phyloP scores from a whole-genome alignment of 805 yeast species.

The Candida pseudofarinosa region DNA sequence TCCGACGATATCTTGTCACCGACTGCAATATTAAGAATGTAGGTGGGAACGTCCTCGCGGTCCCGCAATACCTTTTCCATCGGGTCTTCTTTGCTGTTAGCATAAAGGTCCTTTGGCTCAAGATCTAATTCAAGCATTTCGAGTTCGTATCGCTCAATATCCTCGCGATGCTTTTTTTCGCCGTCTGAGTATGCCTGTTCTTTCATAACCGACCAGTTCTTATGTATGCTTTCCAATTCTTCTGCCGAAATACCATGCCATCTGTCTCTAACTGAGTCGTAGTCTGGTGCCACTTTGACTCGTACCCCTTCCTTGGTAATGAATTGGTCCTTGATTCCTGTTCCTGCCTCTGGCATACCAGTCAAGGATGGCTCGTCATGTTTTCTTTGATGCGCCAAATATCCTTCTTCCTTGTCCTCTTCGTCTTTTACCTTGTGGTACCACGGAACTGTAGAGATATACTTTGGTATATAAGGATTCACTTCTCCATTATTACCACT shows the following conservation, averaged over 20 bases:
- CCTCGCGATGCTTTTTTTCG: slow-evolving; percentile 10
- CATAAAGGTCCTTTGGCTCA: slow-evolving; percentile 19
- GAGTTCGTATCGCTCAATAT: slow-evolving; percentile 38
- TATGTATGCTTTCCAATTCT: slow-evolving; percentile 53
- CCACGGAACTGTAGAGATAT: slow-evolving; percentile 38
- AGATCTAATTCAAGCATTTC: slow-evolving; percentile 36
- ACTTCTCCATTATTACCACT: slow-evolving; percentile 7
- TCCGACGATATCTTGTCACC: slow-evolving; percentile 43
- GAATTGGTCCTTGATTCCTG: slow-evolving; percentile 51
- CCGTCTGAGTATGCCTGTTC: slow-evolving; percentile 4
- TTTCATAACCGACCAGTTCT: slow-evolving; percentile 31
- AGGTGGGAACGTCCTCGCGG: slow-evolving; percentile 70
- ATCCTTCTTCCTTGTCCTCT: slow-evolving; percentile 29
- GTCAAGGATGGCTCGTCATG: slow-evolving; percentile 37
- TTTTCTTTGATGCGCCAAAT: slow-evolving; percentile 50
- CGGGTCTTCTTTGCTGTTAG: slow-evolving; percentile 26
- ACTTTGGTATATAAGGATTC: slow-evolving; percentile 37
- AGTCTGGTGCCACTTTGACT: slow-evolving; percentile 32
- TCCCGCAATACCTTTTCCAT: slow-evolving; percentile 51
- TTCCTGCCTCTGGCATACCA: slow-evolving; percentile 51
- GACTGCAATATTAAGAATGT: slow-evolving; percentile 46
- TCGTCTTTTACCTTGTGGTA: slow-evolving; percentile 37
- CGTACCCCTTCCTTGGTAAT: slow-evolving; percentile 15
- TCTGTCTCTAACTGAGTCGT: slow-evolving; percentile 72
- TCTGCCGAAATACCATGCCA: slow-evolving; percentile 75